These are phyloP conservation scores for Croton laevigatus DNA, from an alignment of 441 rosid genomes.

Conservation along the genomic window DNA sequence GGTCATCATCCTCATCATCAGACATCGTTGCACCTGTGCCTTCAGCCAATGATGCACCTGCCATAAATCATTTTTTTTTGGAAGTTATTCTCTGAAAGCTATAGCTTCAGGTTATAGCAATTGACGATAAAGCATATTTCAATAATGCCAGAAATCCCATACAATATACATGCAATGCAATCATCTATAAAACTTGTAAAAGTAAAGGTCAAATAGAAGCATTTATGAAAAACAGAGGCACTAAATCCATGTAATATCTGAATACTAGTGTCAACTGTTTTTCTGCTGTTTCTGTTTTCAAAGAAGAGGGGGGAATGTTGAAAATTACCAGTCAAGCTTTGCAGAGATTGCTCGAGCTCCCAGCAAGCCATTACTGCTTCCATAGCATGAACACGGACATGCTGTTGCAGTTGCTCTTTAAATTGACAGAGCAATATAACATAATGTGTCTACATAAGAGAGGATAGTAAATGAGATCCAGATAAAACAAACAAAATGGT, in stretches of 20 bases:
- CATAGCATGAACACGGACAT: conserved; percentile 99
- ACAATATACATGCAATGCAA: not conserved
- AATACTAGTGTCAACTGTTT: not conserved
- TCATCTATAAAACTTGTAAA: not conserved
- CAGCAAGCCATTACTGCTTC: conserved; percentile 99
- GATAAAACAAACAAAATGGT: conserved; percentile 10
- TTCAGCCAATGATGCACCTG: conserved; percentile 94
- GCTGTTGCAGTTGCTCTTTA: conserved; percentile 97
- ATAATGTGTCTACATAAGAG: conserved; percentile 73
- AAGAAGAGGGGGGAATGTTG: not conserved
- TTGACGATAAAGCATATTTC: not conserved
- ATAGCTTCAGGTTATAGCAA: not conserved
- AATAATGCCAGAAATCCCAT: not conserved
- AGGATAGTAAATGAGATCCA: conserved; percentile 11
- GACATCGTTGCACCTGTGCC: conserved; percentile 98
- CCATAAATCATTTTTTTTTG: conserved; percentile 10
- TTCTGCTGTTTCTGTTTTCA: not conserved
- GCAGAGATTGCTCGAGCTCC: conserved; percentile 96
- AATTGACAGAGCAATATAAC: conserved; percentile 88
- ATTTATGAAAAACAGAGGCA: not conserved
- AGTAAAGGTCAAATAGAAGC: not conserved
- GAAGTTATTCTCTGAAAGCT: not conserved
- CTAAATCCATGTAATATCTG: not conserved
- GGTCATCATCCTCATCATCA: conserved; percentile 84
- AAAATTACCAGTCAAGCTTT: conserved; percentile 80